Evolutionary conservation across 2,329 filamentous ascomycete genomes (phyloP).

Genomic region (Pseudogymnoascus sp.): DNA sequence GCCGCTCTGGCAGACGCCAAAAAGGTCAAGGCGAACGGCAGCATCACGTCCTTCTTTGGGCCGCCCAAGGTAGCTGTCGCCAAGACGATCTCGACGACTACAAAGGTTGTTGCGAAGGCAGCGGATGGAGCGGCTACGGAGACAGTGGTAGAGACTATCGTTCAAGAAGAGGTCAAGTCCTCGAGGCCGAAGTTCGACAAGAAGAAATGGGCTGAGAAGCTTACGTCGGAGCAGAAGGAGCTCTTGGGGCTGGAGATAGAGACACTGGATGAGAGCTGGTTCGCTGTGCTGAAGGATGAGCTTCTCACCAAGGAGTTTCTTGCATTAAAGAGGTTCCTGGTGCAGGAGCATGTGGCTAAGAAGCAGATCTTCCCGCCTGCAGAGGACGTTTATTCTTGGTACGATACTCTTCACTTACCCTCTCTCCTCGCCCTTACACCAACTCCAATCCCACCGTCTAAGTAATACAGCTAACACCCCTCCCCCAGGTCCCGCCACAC

Average conservation of each 20-base stretch:
- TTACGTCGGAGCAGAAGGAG: slow-evolving; percentile 73
- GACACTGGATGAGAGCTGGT: slow-evolving; percentile 85
- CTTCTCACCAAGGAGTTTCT: slow-evolving; percentile 72
- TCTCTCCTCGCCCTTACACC: no score
- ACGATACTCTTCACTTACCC: slow-evolving; percentile 23
- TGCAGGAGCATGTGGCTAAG: slow-evolving; percentile 62
- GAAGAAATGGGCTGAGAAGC: slow-evolving; percentile 72
- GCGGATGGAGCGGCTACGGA: background rate
- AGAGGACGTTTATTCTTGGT: slow-evolving; percentile 94
- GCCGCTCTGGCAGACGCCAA: slow-evolving; percentile 45
- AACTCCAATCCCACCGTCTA: slow-evolving; percentile 1
- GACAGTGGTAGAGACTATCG: slow-evolving; percentile 13
- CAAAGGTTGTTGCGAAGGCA: slow-evolving; percentile 15
- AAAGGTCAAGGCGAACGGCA: slow-evolving; percentile 65
- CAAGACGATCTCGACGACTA: slow-evolving; percentile 24
- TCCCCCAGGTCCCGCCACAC: slow-evolving; percentile 83
- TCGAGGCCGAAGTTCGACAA: slow-evolving; percentile 64
- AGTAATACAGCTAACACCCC: slow-evolving; percentile 16
- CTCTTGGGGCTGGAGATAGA: slow-evolving; percentile 85
- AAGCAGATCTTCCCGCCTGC: slow-evolving; percentile 80
- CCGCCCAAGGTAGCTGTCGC: slow-evolving; percentile 35
- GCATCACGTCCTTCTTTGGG: slow-evolving; percentile 86
- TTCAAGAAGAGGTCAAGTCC: slow-evolving; percentile 10
- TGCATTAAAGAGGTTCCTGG: slow-evolving; percentile 77
- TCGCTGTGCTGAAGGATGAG: slow-evolving; percentile 81